Conservation (phyloP, 345 rosid species). For the Lumnitzera racemosa region DNA sequence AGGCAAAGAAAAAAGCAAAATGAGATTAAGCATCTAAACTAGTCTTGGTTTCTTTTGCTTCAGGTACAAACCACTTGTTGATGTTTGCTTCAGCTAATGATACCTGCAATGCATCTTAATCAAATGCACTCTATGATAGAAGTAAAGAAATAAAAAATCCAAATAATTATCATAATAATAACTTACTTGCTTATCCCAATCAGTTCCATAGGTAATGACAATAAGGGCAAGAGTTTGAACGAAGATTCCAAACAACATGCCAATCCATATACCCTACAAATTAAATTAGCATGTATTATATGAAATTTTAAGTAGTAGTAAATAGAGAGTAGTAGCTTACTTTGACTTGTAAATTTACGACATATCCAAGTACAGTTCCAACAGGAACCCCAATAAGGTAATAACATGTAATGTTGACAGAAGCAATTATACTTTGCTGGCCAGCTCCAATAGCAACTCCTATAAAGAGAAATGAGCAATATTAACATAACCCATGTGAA, state of each 20-base stretch:
- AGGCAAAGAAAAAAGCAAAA: not conserved
- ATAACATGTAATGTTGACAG: slow-evolving; percentile 60
- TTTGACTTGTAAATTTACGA: slow-evolving; percentile 41
- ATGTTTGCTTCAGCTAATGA: slow-evolving; percentile 2
- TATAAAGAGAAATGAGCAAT: slow-evolving; percentile 5
- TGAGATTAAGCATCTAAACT: not conserved
- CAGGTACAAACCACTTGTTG: slow-evolving; percentile 6
- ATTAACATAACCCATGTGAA: not conserved
- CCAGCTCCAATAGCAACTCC: slow-evolving; percentile 82
- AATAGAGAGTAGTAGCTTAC: slow-evolving; percentile 12
- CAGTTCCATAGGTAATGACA: slow-evolving; percentile 47
- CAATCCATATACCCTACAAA: slow-evolving; percentile 70
- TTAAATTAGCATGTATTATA: not conserved
- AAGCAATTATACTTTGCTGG: slow-evolving; percentile 73
- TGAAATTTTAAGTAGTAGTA: not conserved
- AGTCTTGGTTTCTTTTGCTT: not conserved
- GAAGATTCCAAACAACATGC: slow-evolving; percentile 67
- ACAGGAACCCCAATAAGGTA: slow-evolving; percentile 65
- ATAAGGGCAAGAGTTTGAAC: slow-evolving; percentile 56
- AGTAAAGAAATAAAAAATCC: not conserved
- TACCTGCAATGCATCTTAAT: not conserved
- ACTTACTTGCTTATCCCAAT: slow-evolving; percentile 74
- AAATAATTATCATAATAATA: not conserved
- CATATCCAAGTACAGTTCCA: slow-evolving; percentile 58
- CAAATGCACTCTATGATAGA: not conserved